phyloP scores from a whole-genome alignment of 2,329 filamentous ascomycete genomes.

The Fusarium xyrophilum region DNA sequence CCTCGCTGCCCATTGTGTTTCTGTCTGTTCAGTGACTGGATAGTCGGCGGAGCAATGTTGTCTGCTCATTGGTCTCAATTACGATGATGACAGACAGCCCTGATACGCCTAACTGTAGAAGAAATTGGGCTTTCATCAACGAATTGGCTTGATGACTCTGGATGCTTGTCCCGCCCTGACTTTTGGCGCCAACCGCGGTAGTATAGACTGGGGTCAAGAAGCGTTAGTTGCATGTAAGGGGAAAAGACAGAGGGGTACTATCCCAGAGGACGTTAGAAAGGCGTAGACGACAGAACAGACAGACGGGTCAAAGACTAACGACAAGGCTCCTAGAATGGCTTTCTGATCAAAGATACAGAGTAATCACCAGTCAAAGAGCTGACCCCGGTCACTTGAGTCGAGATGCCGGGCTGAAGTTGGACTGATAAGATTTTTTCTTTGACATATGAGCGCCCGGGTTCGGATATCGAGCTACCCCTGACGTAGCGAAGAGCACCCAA shows the following conservation, averaged over 20 bases:
- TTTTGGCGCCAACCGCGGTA: constrained; percentile 17
- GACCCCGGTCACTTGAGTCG: not conserved
- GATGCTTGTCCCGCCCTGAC: constrained; percentile 20
- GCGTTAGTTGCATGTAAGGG: constrained; percentile 11
- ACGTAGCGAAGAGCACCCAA: not conserved
- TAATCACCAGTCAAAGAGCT: not conserved
- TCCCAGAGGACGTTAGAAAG: constrained; percentile 8
- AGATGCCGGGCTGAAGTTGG: not conserved
- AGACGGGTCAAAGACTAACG: constrained; percentile 7
- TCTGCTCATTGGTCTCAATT: constrained; percentile 3
- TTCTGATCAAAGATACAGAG: constrained; percentile 1
- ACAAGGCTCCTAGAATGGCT: constrained; percentile 1
- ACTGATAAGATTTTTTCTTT: not conserved
- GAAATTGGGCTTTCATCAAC: not conserved
- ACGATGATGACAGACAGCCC: not conserved
- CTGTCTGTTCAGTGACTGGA: not conserved
- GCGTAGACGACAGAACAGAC: constrained; percentile 15
- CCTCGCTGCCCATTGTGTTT: not conserved
- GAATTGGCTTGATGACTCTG: constrained; percentile 10
- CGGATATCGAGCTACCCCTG: constrained; percentile 8
- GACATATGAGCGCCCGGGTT: not conserved
- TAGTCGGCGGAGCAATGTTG: not conserved
- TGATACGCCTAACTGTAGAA: not conserved
- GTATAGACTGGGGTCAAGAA: constrained; percentile 12
- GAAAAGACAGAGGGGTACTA: constrained; percentile 1